Conservation (phyloP, 1,139 yeast species). For the Debaryomyces nepalensis region DNA sequence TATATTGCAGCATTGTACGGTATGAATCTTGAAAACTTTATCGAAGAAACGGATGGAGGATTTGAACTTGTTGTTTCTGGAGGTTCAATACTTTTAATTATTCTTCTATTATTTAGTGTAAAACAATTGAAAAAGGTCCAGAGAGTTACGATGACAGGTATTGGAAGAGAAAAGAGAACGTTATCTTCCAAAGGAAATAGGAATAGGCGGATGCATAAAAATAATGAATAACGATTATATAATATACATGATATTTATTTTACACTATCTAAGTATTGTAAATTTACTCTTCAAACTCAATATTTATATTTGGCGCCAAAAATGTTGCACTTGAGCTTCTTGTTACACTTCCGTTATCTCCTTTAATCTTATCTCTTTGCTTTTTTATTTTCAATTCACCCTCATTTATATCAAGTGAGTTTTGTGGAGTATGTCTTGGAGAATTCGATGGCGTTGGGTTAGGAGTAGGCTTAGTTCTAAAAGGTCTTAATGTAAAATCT, state of each 20-base stretch:
- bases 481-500: slow-evolving; percentile 47
- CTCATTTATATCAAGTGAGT: slow-evolving; percentile 13
- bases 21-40: slow-evolving; percentile 45
- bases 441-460: slow-evolving; percentile 46
- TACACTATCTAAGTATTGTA: background rate
- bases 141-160: slow-evolving; percentile 48
- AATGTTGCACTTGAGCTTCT: slow-evolving; percentile 33
- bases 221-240: slow-evolving; percentile 2
- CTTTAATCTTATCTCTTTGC: slow-evolving; percentile 18
- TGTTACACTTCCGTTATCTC: slow-evolving; percentile 1
- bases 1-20: slow-evolving; percentile 51
- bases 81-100: slow-evolving; percentile 32
- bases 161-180: slow-evolving; percentile 15
- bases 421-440: slow-evolving; percentile 37
- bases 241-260: slow-evolving; percentile 6
- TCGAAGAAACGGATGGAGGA: slow-evolving; percentile 41
- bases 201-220: background rate
- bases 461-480: slow-evolving; percentile 48
- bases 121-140: slow-evolving; percentile 39
- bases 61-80: slow-evolving; percentile 38
- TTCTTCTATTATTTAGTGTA: slow-evolving; percentile 33
- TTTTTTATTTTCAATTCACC: slow-evolving; percentile 11
- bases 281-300: slow-evolving; percentile 32
- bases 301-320: slow-evolving; percentile 34
- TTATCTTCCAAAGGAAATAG: slow-evolving; percentile 1